phyloP scores from a whole-genome alignment of 495 filamentous ascomycete genomes.

The Hypoxylon lenormandii region DNA sequence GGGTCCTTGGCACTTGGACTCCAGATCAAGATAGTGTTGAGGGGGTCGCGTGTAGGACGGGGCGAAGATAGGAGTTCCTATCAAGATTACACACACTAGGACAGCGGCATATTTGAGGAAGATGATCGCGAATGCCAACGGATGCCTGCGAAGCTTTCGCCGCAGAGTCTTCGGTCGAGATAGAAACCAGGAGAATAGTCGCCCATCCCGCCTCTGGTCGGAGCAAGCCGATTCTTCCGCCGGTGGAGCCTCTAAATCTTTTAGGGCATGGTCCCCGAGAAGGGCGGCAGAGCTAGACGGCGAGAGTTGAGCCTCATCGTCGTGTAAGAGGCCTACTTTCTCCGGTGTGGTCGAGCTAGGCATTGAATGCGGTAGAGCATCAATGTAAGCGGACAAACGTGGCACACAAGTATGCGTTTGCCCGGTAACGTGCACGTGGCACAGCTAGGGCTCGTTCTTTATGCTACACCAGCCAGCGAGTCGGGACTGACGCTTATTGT shows the following conservation, averaged over 20 bases:
- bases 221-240: conserved; percentile 7
- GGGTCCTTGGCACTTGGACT: conserved; percentile 36
- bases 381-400: conserved; percentile 13
- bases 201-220: conserved; percentile 26
- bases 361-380: conserved; percentile 36
- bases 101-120: conserved; percentile 32
- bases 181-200: conserved; percentile 33
- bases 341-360: conserved; percentile 36
- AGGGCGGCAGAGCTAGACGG: conserved; percentile 33
- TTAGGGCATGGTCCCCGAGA: conserved; percentile 26
- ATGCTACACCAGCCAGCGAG: conserved; percentile 18
- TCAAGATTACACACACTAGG: conserved; percentile 42
- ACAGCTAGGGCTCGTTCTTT: conserved; percentile 19
- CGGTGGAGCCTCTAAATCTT: conserved; percentile 23
- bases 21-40: conserved; percentile 58
- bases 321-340: conserved; percentile 37
- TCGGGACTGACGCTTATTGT: conserved; percentile 17
- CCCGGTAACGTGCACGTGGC: conserved; percentile 16
- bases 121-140: conserved; percentile 6
- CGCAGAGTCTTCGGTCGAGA: conserved; percentile 31
- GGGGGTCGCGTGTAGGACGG: conserved; percentile 71
- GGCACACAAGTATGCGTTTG: conserved; percentile 4
- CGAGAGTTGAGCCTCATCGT: conserved; percentile 33
- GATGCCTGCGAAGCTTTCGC: conserved; percentile 35
- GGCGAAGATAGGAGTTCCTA: conserved; percentile 65